Evolutionary conservation across 1,284 basidiomycete species (phyloP).

Genomic region (Omphalotus olearius): DNA sequence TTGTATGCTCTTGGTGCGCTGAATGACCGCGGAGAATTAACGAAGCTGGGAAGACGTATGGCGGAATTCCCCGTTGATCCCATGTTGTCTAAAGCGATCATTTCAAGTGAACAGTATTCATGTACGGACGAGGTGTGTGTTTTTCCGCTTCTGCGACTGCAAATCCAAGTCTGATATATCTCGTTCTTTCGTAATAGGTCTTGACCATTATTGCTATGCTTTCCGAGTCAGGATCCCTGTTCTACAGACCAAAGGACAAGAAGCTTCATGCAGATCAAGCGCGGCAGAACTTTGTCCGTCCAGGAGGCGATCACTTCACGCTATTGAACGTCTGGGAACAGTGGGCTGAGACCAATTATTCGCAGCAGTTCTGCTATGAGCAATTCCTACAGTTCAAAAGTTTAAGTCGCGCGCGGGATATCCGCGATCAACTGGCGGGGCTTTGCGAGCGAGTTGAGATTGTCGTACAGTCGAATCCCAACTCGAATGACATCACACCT

Average conservation of each 20-base stretch:
- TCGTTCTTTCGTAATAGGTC: constrained; percentile 42
- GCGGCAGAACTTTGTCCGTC: constrained; percentile 90
- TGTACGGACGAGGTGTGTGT: constrained; percentile 89
- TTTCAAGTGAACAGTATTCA: constrained; percentile 90
- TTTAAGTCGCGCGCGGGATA: constrained; percentile 89
- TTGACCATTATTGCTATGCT: constrained; percentile 98
- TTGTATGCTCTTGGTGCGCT: constrained; percentile 95
- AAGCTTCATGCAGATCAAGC: constrained; percentile 95
- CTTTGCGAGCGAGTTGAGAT: constrained; percentile 97
- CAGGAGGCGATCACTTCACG: constrained; percentile 98
- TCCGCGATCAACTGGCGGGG: constrained; percentile 91
- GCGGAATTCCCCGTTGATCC: constrained; percentile 99
- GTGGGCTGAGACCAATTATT: constrained; percentile 97
- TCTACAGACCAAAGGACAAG: constrained; percentile 98
- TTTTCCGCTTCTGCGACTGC: not conserved
- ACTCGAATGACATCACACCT: constrained; percentile 86
- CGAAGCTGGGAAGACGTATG: constrained; percentile 94
- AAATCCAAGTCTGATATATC: not conserved
- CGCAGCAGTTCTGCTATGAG: constrained; percentile 92
- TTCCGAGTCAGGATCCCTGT: constrained; percentile 90
- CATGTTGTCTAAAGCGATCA: constrained; percentile 95
- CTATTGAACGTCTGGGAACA: constrained; percentile 97
- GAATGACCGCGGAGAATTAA: constrained; percentile 95
- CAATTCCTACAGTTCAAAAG: constrained; percentile 99
- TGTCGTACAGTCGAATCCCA: constrained; percentile 82